Evolutionary conservation across 2,329 filamentous ascomycete genomes (phyloP).

Genomic region (Colletotrichum sp.): DNA sequence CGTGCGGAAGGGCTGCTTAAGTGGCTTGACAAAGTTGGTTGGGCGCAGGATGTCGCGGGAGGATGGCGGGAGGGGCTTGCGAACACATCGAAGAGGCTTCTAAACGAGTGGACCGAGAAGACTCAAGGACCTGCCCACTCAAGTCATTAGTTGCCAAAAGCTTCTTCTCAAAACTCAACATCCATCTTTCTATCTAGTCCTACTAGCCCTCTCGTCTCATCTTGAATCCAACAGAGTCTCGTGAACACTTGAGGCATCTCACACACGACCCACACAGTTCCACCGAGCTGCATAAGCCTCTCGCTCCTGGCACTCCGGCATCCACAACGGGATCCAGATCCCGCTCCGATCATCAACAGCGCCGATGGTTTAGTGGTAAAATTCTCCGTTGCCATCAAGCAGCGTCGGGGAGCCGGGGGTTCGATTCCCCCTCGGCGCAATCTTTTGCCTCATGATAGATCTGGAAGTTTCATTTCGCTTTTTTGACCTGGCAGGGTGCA

Average conservation of each 20-base stretch:
- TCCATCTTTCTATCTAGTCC: not conserved
- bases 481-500: not conserved
- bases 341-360: accelerated
- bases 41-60: slow-evolving; percentile 37
- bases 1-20: slow-evolving; percentile 47
- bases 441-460: not conserved
- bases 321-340: not conserved
- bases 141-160: not conserved
- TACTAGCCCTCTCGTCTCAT: accelerated
- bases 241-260: not conserved
- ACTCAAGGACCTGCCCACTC: not conserved
- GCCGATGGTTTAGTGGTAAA: not conserved
- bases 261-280: not conserved
- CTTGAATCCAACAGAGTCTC: not conserved
- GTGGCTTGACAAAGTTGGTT: slow-evolving; percentile 43
- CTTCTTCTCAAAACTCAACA: not conserved
- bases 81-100: slow-evolving; percentile 27
- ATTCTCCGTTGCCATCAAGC: not conserved
- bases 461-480: no score
- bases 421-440: not conserved
- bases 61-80: slow-evolving; percentile 45
- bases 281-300: not conserved
- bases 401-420: not conserved
- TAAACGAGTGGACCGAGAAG: not conserved
- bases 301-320: accelerated